phyloP scores from a whole-genome alignment of 768 basidiomycete species.

The Hericium coralloides region DNA sequence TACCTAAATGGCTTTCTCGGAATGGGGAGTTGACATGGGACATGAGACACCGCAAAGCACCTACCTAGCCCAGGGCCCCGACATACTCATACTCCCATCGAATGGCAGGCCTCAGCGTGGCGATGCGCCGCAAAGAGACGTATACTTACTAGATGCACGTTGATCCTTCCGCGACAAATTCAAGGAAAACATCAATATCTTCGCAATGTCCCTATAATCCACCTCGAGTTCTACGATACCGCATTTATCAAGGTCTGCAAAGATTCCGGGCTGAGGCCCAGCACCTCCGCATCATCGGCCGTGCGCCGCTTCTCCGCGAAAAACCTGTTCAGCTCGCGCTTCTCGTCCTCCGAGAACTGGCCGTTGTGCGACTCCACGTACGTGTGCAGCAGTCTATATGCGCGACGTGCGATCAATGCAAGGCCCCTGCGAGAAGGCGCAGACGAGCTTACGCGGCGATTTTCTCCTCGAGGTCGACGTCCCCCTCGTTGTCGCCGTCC shows the following conservation, averaged over 20 bases:
- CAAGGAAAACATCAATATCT: background rate
- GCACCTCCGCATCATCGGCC: background rate
- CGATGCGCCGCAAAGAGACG: background rate
- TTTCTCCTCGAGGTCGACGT: slow-evolving; percentile 61
- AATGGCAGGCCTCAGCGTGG: background rate
- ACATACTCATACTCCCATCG: too few relatives aligned
- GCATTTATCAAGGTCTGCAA: slow-evolving; percentile 1
- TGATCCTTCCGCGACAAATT: background rate
- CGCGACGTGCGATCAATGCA: background rate
- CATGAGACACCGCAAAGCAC: too few relatives aligned
- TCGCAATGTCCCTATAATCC: background rate
- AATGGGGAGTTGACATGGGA: too few relatives aligned
- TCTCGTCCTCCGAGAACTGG: slow-evolving; percentile 8
- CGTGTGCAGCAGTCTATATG: slow-evolving; percentile 9
- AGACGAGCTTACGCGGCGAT: slow-evolving; percentile 34
- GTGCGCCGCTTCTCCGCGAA: background rate
- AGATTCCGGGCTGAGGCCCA: slow-evolving; percentile 4
- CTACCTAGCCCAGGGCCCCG: too few relatives aligned
- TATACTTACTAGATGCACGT: background rate
- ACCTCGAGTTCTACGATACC: background rate
- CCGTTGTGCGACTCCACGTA: slow-evolving; percentile 9
- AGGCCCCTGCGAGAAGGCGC: background rate
- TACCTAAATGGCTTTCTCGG: too few relatives aligned
- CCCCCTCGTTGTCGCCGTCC: slow-evolving; percentile 57
- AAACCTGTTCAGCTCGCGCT: slow-evolving; percentile 1